Evolutionary conservation across 305 asterid species (phyloP).

Genomic region (Plantago rigida): DNA sequence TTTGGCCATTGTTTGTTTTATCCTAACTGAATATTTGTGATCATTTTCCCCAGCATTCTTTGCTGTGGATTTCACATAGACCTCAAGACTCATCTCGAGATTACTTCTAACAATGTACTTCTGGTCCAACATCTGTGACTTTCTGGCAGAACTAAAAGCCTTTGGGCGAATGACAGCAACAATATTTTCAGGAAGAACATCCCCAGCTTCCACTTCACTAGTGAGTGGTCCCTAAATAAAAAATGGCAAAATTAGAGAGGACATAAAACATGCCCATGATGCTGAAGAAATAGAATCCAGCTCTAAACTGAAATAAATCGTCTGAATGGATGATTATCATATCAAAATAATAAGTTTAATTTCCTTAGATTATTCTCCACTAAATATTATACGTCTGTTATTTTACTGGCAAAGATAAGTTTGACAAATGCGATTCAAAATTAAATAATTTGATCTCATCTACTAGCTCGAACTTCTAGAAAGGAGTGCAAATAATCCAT

Average conservation of each 20-base stretch:
- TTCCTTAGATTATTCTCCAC: neutral
- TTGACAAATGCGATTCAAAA: neutral
- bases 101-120: constrained; percentile 38
- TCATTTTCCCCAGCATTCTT: neutral
- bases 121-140: constrained; percentile 38
- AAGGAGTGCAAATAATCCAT: too few relatives aligned
- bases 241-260: constrained; percentile 5
- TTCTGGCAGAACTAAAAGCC: constrained; percentile 25
- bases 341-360: neutral
- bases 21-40: constrained; percentile 31
- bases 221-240: constrained; percentile 42
- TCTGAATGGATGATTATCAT: too few relatives aligned
- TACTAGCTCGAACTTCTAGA: too few relatives aligned
- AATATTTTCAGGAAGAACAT: constrained; percentile 40
- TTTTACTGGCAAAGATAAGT: neutral
- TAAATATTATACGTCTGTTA: too few relatives aligned
- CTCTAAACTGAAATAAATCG: neutral
- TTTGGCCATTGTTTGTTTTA: constrained; percentile 28
- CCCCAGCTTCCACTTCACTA: constrained; percentile 42
- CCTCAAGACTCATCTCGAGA: constrained; percentile 34
- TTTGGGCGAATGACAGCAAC: constrained; percentile 57
- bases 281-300: neutral
- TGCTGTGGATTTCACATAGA: constrained; percentile 15
- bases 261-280: neutral
- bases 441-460: too few relatives aligned